A percentile compares a stretch with the other conserved stretches of the same genome.
Evolutionary conservation across 257 asterid genomes (phyloP).

Genomic region (Eucommia ulmoides): DNA sequence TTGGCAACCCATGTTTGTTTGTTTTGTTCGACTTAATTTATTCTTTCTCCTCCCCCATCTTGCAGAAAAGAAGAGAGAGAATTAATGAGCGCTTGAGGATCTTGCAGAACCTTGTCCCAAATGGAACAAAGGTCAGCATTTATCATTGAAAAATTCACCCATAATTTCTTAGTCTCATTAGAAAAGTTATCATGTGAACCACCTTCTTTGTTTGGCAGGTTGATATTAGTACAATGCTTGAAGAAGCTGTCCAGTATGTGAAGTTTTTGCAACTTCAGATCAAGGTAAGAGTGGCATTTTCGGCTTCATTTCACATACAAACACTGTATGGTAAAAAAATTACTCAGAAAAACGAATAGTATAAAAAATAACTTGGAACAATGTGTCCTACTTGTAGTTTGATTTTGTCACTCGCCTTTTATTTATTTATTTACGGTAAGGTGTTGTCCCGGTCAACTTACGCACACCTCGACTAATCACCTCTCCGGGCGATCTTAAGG

Average conservation of each 20-base stretch:
- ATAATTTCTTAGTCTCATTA: neutral
- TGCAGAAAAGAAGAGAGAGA: constrained; percentile 44
- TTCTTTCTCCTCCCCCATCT: neutral
- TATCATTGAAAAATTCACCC: neutral
- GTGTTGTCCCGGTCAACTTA: no score
- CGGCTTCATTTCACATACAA: neutral
- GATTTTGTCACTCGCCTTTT: no score
- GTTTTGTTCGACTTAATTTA: no score
- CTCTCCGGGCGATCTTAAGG: no score
- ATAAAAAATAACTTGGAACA: no score
- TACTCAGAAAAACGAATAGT: neutral
- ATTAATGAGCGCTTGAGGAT: constrained; percentile 39
- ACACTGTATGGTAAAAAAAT: neutral
- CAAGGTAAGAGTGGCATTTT: constrained; percentile 21
- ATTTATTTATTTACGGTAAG: no score
- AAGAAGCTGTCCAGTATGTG: constrained; percentile 47
- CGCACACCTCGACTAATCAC: no score
- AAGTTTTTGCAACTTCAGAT: constrained; percentile 48
- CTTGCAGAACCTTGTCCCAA: constrained; percentile 43
- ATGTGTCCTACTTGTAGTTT: no score
- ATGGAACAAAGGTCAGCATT: constrained; percentile 37
- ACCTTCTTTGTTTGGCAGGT: constrained; percentile 19
- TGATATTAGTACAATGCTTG: constrained; percentile 55
- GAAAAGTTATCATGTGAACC: neutral
- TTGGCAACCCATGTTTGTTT: no score